Evolutionary conservation across 495 filamentous ascomycete species (phyloP).

Genomic region (Halenospora varia): DNA sequence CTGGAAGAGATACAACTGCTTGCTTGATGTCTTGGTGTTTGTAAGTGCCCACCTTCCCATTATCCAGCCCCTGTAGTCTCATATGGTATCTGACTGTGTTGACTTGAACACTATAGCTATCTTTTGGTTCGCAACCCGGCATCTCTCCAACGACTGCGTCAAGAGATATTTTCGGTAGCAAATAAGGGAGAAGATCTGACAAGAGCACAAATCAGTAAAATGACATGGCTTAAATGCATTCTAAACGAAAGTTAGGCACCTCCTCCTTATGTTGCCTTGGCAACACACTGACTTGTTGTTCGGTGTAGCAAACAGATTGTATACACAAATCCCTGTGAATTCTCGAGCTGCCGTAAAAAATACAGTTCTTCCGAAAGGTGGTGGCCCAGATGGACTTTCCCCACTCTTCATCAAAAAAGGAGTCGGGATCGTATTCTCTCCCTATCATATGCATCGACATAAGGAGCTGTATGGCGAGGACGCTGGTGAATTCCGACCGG

Average conservation of each 20-base stretch:
- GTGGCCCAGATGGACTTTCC: constrained; percentile 55
- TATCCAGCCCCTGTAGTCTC: background rate
- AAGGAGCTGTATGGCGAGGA: constrained; percentile 45
- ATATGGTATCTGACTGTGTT: background rate
- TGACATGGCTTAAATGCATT: constrained; percentile 37
- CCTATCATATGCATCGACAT: constrained; percentile 49
- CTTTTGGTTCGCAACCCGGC: constrained; percentile 16
- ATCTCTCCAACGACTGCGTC: constrained; percentile 29
- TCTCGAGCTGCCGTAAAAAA: constrained; percentile 55
- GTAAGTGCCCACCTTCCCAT: constrained; percentile 8
- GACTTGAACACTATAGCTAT: constrained; percentile 1
- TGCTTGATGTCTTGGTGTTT: background rate
- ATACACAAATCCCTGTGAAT: constrained; percentile 62
- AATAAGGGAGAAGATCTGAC: too few relatives aligned
- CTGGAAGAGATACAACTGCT: constrained; percentile 51
- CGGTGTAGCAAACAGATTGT: constrained; percentile 42
- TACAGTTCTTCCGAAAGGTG: constrained; percentile 64
- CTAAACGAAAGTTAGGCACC: constrained; percentile 35
- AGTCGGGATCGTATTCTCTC: constrained; percentile 37
- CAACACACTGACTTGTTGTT: background rate
- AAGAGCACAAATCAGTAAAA: constrained; percentile 30
- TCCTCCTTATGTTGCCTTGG: background rate
- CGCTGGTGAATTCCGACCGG: constrained; percentile 45
- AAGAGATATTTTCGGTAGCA: constrained; percentile 32
- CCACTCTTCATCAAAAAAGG: constrained; percentile 48